Percentiles rank a stretch among this genome's conserved stretches.
Conservation (phyloP, 768 basidiomycete species). For the Albatrellus ellisii region DNA sequence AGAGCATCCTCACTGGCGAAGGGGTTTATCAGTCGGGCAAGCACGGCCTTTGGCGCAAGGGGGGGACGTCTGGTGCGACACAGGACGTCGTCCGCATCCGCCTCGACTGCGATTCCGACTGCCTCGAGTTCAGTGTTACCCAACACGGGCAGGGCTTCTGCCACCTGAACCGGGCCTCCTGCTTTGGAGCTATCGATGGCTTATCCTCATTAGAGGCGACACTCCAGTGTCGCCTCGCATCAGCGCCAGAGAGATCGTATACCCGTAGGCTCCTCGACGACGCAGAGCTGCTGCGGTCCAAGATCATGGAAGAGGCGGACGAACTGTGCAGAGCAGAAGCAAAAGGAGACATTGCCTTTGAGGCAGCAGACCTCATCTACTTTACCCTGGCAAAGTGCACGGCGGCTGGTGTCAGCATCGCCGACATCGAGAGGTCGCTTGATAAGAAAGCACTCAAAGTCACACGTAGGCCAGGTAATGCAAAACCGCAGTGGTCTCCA, state of each 20-base stretch:
- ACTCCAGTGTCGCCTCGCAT: constrained; percentile 52
- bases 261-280: constrained; percentile 81
- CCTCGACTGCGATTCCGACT: constrained; percentile 86
- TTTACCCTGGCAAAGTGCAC: constrained; percentile 83
- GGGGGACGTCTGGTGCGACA: constrained; percentile 89
- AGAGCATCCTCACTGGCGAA: constrained; percentile 77
- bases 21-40: constrained; percentile 96
- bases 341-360: constrained; percentile 79
- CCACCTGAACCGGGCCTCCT: constrained; percentile 76
- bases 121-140: constrained; percentile 80
- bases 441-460: constrained; percentile 81
- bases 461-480: constrained; percentile 79
- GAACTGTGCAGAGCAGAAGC: constrained; percentile 81
- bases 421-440: constrained; percentile 74
- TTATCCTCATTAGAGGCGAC: constrained; percentile 72
- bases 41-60: constrained; percentile 94
- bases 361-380: constrained; percentile 91
- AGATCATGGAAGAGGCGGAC: constrained; percentile 98
- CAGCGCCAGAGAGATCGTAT: constrained; percentile 86
- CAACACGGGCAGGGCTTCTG: constrained; percentile 92
- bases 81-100: constrained; percentile 78
- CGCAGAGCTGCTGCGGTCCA: constrained; percentile 67
- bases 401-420: constrained; percentile 65
- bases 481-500: constrained; percentile 76
- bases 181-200: constrained; percentile 79